Base-by-base conservation (phyloP, 192 early-diverging fungal genomes). In the Coemansia sp. region DNA sequence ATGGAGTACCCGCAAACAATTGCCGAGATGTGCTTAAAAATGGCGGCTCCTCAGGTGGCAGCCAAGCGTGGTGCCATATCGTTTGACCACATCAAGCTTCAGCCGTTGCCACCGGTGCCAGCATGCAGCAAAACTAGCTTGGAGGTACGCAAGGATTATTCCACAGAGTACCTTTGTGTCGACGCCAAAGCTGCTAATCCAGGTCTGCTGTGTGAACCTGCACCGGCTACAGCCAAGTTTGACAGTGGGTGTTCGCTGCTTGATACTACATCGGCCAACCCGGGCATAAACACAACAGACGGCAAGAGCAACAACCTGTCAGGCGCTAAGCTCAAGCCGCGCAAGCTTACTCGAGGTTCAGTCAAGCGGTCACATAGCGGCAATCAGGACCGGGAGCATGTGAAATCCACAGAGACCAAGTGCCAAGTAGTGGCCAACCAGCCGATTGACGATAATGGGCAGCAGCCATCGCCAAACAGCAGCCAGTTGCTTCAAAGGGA, bases 201-300 rank as follows among this genome's bases (percentile, higher is more conserved):
- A 55, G 24, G n/a, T 1, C 32, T 35, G 32, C 7, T 35, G n/a
- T 9, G 14, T 55, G 23, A 45, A 12, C 12, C 12, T 9, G 27
- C 53, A 55, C 12, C 53, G 21, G 7, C 51, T 9, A 29, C 48
- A 5, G 11, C 53, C 15, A 25, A 24, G 23, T 47, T 64, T 1
- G 53, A 47, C 24, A 9, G 8, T 14, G 39, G n/a, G 12, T 15
- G 23, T 14, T 24, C 53, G 8, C 27, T 79, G 54, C 68, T 79
- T 5, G 77, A 79, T 22, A 79, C 77, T 4, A 73, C 58, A 14
- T 64, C 72, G n/a, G 77, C 72, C 11, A 79, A 79, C 43, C 77
- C 76, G 3, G 62, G 65, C 10, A 58, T 72, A 21, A 50, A 19
- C 41, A 45, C 14, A 12, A 6, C 35, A 52, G n/a, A 37, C 1